Conservation (phyloP, 2,329 filamentous ascomycete genomes). For the Microascus cirrosus region DNA sequence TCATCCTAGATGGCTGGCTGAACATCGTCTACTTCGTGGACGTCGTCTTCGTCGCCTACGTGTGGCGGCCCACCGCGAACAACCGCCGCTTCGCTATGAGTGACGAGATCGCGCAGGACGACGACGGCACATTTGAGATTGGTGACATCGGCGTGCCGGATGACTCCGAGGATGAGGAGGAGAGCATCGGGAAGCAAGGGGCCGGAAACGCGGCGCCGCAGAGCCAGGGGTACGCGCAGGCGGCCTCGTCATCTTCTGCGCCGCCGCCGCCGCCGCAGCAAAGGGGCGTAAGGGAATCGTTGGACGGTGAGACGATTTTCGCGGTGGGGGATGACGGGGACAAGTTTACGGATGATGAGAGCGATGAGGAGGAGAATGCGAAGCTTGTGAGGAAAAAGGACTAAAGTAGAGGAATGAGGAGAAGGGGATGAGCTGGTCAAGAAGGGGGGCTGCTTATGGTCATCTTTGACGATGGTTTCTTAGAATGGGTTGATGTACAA, state of each 20-base stretch:
- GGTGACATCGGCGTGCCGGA: constrained; percentile 74
- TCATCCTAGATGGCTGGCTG: constrained; percentile 92
- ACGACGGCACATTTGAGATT: constrained; percentile 91
- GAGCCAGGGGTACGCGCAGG: constrained; percentile 1
- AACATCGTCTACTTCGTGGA: constrained; percentile 94
- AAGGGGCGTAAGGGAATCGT: constrained; percentile 36
- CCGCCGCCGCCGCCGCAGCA: constrained; percentile 7
- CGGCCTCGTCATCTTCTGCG: constrained; percentile 8
- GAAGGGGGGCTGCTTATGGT: background rate
- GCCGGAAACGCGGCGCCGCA: constrained; percentile 3
- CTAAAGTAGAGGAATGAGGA: constrained; percentile 11
- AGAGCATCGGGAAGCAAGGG: constrained; percentile 25
- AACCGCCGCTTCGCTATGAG: constrained; percentile 98
- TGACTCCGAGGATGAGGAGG: constrained; percentile 43
- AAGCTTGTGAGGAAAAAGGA: constrained; percentile 39
- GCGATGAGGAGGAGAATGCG: constrained; percentile 42
- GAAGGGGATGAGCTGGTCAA: background rate
- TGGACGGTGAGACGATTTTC: constrained; percentile 90
- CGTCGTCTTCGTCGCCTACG: constrained; percentile 83
- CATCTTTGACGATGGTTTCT: background rate
- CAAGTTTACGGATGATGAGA: constrained; percentile 69
- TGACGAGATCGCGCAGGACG: constrained; percentile 96
- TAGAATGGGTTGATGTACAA: background rate
- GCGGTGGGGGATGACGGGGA: constrained; percentile 80
- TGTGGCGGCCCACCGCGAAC: constrained; percentile 94